Percentiles rank a stretch among this genome's conserved stretches.
Conservation (phyloP, 2,329 filamentous ascomycete genomes). For the Trichoderma pleuroti region DNA sequence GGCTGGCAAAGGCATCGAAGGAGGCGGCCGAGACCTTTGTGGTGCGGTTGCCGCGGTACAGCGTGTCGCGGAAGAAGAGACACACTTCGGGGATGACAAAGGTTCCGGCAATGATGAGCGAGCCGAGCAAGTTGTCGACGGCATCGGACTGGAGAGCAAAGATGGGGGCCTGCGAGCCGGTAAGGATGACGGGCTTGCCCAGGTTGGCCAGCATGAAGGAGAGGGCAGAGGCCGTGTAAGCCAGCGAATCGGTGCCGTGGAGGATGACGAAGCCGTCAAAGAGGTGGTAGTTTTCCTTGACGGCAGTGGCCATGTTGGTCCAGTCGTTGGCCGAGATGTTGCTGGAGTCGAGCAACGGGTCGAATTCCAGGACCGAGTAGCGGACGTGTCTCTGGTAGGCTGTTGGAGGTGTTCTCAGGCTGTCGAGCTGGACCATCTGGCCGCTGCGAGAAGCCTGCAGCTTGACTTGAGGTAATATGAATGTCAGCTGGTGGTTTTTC, state of each 20-base stretch:
- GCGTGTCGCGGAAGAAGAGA: constrained; percentile 87
- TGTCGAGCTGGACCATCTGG: constrained; percentile 53
- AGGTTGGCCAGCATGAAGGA: constrained; percentile 92
- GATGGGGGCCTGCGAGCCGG: constrained; percentile 80
- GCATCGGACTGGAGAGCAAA: constrained; percentile 88
- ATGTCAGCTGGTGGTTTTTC: not conserved
- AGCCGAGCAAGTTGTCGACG: constrained; percentile 83
- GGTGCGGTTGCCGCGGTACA: constrained; percentile 83
- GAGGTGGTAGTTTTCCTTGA: constrained; percentile 78
- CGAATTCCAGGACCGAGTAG: constrained; percentile 81
- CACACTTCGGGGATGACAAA: constrained; percentile 92
- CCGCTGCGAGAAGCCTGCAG: constrained; percentile 52
- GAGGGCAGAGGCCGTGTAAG: constrained; percentile 83
- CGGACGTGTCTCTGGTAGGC: constrained; percentile 77
- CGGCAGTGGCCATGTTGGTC: constrained; percentile 76
- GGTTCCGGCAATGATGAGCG: constrained; percentile 84
- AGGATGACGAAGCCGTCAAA: constrained; percentile 91
- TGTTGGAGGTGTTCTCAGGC: constrained; percentile 74
- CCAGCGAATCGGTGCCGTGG: constrained; percentile 85
- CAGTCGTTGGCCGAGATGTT: constrained; percentile 84
- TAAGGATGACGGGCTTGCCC: constrained; percentile 87
- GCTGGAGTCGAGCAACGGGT: constrained; percentile 80
- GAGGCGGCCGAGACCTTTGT: constrained; percentile 85
- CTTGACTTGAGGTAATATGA: constrained; percentile 34
- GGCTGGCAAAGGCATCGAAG: constrained; percentile 83